Evolutionary conservation across 2,329 filamentous ascomycete species (phyloP).

Genomic region (Cercospora sojina): DNA sequence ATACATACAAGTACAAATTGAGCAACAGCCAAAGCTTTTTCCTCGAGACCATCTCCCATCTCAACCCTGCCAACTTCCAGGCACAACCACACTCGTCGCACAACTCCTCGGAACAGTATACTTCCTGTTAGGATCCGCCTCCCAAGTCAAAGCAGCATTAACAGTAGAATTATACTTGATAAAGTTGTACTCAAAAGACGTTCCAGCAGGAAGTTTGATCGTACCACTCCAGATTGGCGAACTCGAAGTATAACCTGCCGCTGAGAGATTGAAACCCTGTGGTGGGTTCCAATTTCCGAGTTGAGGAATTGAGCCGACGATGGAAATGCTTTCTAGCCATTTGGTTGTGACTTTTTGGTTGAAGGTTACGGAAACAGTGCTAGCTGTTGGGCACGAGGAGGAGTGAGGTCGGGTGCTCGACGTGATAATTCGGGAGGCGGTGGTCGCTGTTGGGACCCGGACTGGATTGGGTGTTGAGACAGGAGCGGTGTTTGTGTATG

Average conservation of each 20-base stretch:
- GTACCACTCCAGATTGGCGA: conserved; percentile 63
- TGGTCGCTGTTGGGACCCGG: background rate
- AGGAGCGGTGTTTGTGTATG: conserved; percentile 11
- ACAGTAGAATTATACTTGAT: conserved; percentile 56
- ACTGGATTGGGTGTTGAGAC: background rate
- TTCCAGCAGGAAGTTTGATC: conserved; percentile 57
- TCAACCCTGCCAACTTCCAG: conserved; percentile 40
- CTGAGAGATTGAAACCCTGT: conserved; percentile 57
- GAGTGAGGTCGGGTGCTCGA: conserved; percentile 6
- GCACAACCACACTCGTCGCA: conserved; percentile 36
- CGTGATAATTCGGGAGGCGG: background rate
- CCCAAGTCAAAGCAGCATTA: conserved; percentile 59
- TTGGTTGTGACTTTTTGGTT: conserved; percentile 57
- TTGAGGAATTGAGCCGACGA: conserved; percentile 58
- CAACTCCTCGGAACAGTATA: conserved; percentile 45
- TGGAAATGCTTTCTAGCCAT: conserved; percentile 63
- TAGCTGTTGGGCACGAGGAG: conserved; percentile 28
- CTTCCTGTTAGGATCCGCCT: conserved; percentile 55
- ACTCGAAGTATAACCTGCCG: conserved; percentile 56
- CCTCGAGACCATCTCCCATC: background rate
- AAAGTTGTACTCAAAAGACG: conserved; percentile 59
- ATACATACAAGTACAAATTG: background rate
- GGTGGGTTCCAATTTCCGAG: conserved; percentile 61
- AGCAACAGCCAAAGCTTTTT: background rate
- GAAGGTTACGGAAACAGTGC: conserved; percentile 60